Base-by-base conservation (phyloP, 139 green algal species). In the Marvania coccoides region DNA sequence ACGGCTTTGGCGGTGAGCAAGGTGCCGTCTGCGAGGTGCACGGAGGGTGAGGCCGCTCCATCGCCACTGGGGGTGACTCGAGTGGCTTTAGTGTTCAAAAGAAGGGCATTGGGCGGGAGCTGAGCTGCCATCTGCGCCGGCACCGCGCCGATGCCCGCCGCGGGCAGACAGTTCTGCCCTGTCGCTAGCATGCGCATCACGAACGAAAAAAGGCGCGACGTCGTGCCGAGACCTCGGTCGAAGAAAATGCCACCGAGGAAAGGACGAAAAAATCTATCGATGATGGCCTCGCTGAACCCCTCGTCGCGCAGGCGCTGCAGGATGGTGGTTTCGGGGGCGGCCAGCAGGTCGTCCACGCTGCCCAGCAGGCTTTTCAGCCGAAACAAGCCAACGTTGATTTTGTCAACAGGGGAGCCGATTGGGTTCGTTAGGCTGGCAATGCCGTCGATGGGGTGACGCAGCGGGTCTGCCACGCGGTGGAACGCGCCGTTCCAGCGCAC, bases 171-270 rank as follows among this genome's bases (percentile, higher is more conserved):
- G 84, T 99, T 99, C 28, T 69, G 42, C 12, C 71, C 71, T 0
- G 84, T 88, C 1, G 90, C 87, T 35, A 99, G 81, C 83, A 92
- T 95, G 64, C 87, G 83, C 84, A 99, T 93, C 30, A 99, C 93
- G 63, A 97, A 98, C 34, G 89, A 69, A 69, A 98, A 94, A 34
- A 98, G 73, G 39, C 90, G 81, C 6, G 83, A 94, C 59, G 76
- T 87, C 37, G 81, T 90, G 51, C 58, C 58, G 8, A 98, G 86
- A 5, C 73, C 29, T 34, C 74, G 71, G 82, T 98, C 90, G 48
- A 98, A 97, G 80, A 98, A 99, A 78, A 98, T 99, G 63, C 94
- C 94, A 6, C 92, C 91, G 61, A 98, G 75, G 74, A 98, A 98
- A 28, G 94, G 93, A 10, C 88, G 70, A 82, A 99, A 98, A 81